A percentile compares a stretch with the other conserved stretches of the same genome.
These are phyloP conservation scores for Wickerhamiella allomyrinae DNA, from an alignment of 805 yeast species.

Conservation along the genomic window DNA sequence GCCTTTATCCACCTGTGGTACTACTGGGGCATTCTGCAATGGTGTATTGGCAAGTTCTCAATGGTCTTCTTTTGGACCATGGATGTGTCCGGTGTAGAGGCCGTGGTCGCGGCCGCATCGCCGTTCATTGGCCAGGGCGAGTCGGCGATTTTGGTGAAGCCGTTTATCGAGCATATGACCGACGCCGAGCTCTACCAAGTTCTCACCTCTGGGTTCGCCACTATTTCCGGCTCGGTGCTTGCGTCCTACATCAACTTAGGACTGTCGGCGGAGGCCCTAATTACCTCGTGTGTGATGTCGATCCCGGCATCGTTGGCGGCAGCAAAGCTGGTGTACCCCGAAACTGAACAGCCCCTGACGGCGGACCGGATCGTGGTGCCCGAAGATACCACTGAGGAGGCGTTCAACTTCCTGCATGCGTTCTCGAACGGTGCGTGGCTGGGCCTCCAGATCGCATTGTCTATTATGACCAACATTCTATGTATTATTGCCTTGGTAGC, in stretches of 20 bases:
- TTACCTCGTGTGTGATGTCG: conserved; percentile 56
- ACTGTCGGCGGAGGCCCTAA: conserved; percentile 45
- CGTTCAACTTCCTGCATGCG: conserved; percentile 42
- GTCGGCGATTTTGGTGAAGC: conserved; percentile 45
- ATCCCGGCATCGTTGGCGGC: conserved; percentile 51
- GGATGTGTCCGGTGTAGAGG: conserved; percentile 48
- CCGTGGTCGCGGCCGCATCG: conserved; percentile 51
- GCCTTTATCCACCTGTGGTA: conserved; percentile 47
- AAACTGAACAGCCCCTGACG: conserved; percentile 40
- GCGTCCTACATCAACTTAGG: conserved; percentile 52
- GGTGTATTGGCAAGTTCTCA: conserved; percentile 44
- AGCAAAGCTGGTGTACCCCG: conserved; percentile 46
- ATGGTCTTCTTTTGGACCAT: conserved; percentile 45
- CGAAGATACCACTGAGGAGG: conserved; percentile 29
- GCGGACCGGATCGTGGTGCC: conserved; percentile 36
- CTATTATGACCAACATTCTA: conserved; percentile 43
- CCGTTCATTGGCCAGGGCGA: conserved; percentile 58
- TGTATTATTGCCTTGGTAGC: conserved; percentile 50
- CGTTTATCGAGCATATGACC: conserved; percentile 44
- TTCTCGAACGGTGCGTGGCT: conserved; percentile 44
- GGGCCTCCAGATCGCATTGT: conserved; percentile 42
- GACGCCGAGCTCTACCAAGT: conserved; percentile 48
- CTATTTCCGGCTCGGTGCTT: conserved; percentile 49
- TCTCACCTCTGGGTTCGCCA: conserved; percentile 49
- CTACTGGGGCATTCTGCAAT: conserved; percentile 45